phyloP scores from a whole-genome alignment of 345 rosid genomes.

The Triadica sebifera region DNA sequence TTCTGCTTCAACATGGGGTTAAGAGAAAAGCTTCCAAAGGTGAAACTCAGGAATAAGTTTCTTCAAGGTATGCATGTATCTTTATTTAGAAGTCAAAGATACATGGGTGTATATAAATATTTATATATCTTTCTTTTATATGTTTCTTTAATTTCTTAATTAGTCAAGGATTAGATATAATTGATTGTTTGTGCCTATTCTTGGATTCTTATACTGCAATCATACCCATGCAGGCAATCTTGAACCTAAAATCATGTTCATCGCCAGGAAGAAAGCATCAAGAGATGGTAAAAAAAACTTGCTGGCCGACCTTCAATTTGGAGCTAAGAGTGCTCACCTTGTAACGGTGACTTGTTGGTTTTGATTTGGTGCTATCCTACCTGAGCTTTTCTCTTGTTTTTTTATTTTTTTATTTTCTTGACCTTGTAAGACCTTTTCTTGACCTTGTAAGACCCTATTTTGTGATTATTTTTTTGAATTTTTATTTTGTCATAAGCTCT shows the following conservation, averaged over 20 bases:
- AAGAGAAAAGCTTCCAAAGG: slow-evolving; percentile 34
- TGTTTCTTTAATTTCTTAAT: no score
- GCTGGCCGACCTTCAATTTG: slow-evolving; percentile 8
- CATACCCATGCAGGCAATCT: slow-evolving; percentile 21
- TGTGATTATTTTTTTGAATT: background rate
- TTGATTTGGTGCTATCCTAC: slow-evolving; percentile 71
- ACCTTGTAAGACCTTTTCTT: slow-evolving; percentile 99
- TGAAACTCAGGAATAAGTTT: slow-evolving; percentile 36
- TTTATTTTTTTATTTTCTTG: slow-evolving; percentile 54
- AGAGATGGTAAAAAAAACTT: background rate
- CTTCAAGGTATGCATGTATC: slow-evolving; percentile 40
- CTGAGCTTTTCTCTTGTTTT: slow-evolving; percentile 56
- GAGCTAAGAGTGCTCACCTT: slow-evolving; percentile 2
- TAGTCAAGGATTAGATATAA: no score
- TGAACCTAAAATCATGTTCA: background rate
- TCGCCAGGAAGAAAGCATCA: background rate
- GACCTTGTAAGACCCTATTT: slow-evolving; percentile 88
- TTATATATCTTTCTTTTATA: no score
- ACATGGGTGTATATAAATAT: no score
- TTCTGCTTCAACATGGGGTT: slow-evolving; percentile 24
- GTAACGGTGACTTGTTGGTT: slow-evolving; percentile 13
- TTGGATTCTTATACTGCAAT: background rate
- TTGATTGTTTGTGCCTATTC: background rate
- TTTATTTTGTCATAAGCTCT: background rate
- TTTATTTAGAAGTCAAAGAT: background rate